phyloP scores from a whole-genome alignment of 129 eudicot genomes.

The Lactuca sativa region DNA sequence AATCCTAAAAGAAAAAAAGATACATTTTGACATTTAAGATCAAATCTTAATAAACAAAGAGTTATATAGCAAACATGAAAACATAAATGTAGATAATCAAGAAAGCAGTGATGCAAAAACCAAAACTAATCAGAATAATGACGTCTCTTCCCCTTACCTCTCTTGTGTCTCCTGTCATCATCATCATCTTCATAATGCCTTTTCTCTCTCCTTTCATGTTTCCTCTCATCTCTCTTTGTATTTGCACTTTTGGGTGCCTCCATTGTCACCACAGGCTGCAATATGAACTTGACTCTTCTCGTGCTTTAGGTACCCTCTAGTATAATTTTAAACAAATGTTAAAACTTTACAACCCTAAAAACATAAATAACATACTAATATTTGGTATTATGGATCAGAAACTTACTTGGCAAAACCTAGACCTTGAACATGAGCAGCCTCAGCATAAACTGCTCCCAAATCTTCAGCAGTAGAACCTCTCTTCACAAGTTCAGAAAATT shows the following conservation, averaged over 20 bases:
- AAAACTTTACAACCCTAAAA: no score
- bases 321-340: background rate
- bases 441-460: conserved; percentile 96
- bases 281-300: conserved; percentile 53
- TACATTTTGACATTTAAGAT: background rate
- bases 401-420: conserved; percentile 88
- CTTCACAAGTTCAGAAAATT: conserved; percentile 87
- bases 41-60: background rate
- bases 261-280: conserved; percentile 28
- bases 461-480: conserved; percentile 97
- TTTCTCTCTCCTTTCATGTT: conserved; percentile 52
- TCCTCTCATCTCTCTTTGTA: conserved; percentile 48
- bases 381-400: background rate
- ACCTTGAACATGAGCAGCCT: conserved; percentile 92
- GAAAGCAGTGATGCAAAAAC: no score
- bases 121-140: conserved; percentile 54
- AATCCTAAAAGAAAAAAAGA: background rate
- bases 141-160: conserved; percentile 64
- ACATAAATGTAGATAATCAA: background rate
- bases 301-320: conserved; percentile 46
- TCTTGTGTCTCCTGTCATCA: conserved; percentile 45
- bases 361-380: background rate
- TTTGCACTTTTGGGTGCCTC: conserved; percentile 34
- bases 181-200: conserved; percentile 36
- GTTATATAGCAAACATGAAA: background rate